Evolutionary conservation across 2,329 filamentous ascomycete species (phyloP), one percentile per base, ranked within the genome.

Genomic region (Pyricularia sp.): DNA sequence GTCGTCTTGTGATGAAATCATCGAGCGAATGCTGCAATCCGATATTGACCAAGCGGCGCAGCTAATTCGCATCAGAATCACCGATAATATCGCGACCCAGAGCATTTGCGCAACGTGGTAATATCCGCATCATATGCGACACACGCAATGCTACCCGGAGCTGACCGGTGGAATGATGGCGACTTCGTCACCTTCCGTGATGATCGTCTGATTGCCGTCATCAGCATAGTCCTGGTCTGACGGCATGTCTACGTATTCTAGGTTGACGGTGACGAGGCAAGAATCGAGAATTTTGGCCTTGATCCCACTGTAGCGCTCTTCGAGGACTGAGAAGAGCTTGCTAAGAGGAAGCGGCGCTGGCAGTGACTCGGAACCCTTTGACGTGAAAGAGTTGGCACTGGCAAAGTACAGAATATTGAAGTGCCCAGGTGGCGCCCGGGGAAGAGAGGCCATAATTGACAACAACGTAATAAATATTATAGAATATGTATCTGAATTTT

Each of bases 121-220:
- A 31, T 30, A 33, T 10, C 3, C 31, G 31, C 26, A 12, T 40
- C 35, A 16, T 40, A 16, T 16, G 35, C 35, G 10, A 8, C 8
- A 40, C 35, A 40, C 26, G 26, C 26, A 33, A 12, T n/a, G 53
- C 53, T 75, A 94, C 4, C 91, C 91, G 49, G 91, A 92, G 79
- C 91, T 96, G 69, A 96, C 91, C 10, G 91, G 91, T 40, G 91
- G 91, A 65, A 96, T 93, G 44, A 96, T 88, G 57, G 89, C 91
- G 65, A 96, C 90, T 77, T 96, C 91, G 72, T 96, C 91, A 31
- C 88, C 89, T 67, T 85, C 84, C 63, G 85, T 76, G 65, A 96
- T 88, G 65, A 84, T 73, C 30, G 79, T 69, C 19, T 77, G 77
- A 9, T 72, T 71, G 22, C 76, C 77, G 61, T 75, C 75, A 13